Conservation (phyloP, 345 rosid species). For the Brassica juncea region DNA sequence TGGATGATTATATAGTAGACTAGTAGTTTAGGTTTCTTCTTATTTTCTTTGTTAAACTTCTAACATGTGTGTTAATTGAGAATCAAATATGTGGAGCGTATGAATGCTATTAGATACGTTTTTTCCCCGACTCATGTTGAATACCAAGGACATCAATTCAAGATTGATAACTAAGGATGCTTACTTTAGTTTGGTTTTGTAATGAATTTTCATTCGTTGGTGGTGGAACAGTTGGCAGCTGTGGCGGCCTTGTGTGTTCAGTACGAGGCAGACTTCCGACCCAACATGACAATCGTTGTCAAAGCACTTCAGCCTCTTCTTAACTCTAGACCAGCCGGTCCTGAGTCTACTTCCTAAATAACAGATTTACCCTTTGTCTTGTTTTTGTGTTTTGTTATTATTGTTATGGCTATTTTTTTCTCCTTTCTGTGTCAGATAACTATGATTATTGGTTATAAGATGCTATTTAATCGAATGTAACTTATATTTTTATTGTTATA, state of each 20-base stretch:
- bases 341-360: slow-evolving; percentile 48
- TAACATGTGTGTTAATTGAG: not conserved
- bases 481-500: not conserved
- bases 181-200: slow-evolving; percentile 12
- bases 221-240: slow-evolving; percentile 76
- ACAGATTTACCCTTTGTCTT: slow-evolving; percentile 18
- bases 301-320: slow-evolving; percentile 97
- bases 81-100: not conserved
- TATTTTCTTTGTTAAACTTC: not conserved
- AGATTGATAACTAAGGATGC: slow-evolving; percentile 1
- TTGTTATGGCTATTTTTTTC: slow-evolving; percentile 1
- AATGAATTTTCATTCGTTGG: slow-evolving; percentile 1
- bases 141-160: not conserved
- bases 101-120: not conserved
- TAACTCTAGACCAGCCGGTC: slow-evolving; percentile 66
- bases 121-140: not conserved
- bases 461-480: not conserved
- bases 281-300: slow-evolving; percentile 97
- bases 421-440: not conserved
- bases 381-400: slow-evolving; percentile 21
- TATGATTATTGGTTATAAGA: slow-evolving; percentile 27
- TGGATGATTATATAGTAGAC: not conserved
- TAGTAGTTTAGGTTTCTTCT: not conserved
- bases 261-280: slow-evolving; percentile 94
- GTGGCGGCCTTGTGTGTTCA: slow-evolving; percentile 99